Evolutionary conservation across 805 yeast species (phyloP).

Genomic region (Jamesozyma piceae): DNA sequence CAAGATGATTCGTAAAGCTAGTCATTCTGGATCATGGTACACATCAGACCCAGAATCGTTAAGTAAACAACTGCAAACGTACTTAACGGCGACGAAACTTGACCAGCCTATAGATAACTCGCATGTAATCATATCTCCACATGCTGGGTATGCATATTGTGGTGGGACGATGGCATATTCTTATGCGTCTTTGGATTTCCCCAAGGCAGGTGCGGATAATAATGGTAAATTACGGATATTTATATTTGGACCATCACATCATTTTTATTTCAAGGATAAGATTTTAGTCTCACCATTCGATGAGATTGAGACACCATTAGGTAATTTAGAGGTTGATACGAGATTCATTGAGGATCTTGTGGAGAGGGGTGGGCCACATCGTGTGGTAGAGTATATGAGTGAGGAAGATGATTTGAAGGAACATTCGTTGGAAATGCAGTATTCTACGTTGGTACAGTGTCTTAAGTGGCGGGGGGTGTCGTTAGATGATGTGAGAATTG

Average conservation of each 20-base stretch:
- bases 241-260: conserved; percentile 89
- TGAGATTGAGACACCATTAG: conserved; percentile 73
- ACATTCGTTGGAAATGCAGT: conserved; percentile 92
- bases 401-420: conserved; percentile 64
- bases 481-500: conserved; percentile 38
- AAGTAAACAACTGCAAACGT: conserved; percentile 41
- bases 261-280: conserved; percentile 60
- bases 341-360: conserved; percentile 34
- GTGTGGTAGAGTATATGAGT: conserved; percentile 47
- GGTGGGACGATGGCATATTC: conserved; percentile 73
- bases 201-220: not conserved
- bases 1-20: conserved; percentile 56
- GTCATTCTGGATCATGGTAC: conserved; percentile 94
- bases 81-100: conserved; percentile 23
- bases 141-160: conserved; percentile 85
- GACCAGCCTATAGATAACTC: conserved; percentile 15
- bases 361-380: conserved; percentile 18
- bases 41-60: conserved; percentile 37
- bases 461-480: conserved; percentile 35
- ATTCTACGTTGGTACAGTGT: conserved; percentile 50
- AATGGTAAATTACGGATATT: conserved; percentile 48
- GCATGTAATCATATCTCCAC: conserved; percentile 39
- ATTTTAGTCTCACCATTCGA: conserved; percentile 46
- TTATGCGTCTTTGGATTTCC: conserved; percentile 54
- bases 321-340: conserved; percentile 58